These are phyloP conservation scores for Syncephalastrum contaminatum DNA, from an alignment of 371 early-diverging fungal species.

Conservation along the genomic window DNA sequence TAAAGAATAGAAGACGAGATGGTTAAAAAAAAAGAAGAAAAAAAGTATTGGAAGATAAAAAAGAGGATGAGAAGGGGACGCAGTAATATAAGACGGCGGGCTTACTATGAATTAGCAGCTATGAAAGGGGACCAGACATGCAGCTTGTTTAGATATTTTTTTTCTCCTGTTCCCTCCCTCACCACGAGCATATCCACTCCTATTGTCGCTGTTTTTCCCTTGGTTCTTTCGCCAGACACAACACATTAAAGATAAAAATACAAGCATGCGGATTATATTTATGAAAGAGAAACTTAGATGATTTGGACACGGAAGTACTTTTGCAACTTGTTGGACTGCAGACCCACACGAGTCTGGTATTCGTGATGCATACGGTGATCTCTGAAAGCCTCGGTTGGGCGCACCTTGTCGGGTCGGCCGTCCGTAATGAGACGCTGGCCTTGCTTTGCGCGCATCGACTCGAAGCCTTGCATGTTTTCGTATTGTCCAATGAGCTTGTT, in stretches of 20 bases:
- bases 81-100: no score
- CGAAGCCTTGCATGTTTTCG: conserved; percentile 34
- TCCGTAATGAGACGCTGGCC: conserved; percentile 35
- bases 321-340: conserved; percentile 84
- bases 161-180: no score
- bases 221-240: no score
- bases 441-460: conserved; percentile 30
- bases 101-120: no score
- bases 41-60: no score
- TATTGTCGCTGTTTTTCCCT: no score
- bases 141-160: no score
- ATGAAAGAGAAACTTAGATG: conserved; percentile 35
- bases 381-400: conserved; percentile 46
- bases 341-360: conserved; percentile 73
- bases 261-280: background rate
- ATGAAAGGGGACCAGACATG: no score
- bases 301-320: conserved; percentile 84
- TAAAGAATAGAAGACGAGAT: no score
- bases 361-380: conserved; percentile 63
- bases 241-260: background rate
- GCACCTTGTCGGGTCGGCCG: conserved; percentile 19
- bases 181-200: no score
- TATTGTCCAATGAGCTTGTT: conserved; percentile 53
- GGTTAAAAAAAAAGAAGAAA: no score
- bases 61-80: no score